Conservation (phyloP, 768 basidiomycete genomes). For the Lactarius tabidus region DNA sequence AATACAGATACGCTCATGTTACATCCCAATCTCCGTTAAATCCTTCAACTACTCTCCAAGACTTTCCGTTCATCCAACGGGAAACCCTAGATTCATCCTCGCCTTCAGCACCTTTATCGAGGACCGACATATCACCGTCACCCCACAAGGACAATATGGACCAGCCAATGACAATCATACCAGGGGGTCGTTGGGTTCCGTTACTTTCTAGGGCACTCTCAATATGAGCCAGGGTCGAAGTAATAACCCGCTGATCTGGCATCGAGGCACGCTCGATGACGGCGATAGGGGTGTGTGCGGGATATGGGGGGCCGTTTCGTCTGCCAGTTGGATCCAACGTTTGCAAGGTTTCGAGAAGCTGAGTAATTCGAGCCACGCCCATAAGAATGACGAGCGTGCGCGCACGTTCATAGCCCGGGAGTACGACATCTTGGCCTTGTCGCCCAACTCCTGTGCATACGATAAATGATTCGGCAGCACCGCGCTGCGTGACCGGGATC, state of each 20-base stretch:
- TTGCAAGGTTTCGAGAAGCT: constrained; percentile 63
- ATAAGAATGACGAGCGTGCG: constrained; percentile 86
- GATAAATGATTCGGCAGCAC: constrained; percentile 83
- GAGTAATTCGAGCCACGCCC: constrained; percentile 84
- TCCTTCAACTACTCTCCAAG: constrained; percentile 67
- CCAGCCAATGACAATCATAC: constrained; percentile 97
- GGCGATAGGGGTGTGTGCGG: constrained; percentile 75
- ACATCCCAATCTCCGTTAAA: constrained; percentile 43
- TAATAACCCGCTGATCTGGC: constrained; percentile 84
- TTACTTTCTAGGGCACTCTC: constrained; percentile 63
- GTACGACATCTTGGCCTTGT: constrained; percentile 69
- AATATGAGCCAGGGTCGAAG: constrained; percentile 71
- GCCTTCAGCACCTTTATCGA: constrained; percentile 52
- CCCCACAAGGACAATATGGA: constrained; percentile 74
- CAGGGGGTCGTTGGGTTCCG: constrained; percentile 89
- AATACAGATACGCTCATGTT: background rate
- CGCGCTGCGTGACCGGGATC: constrained; percentile 93
- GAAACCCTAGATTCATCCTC: constrained; percentile 45
- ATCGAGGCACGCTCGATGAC: constrained; percentile 94
- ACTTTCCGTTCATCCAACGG: constrained; percentile 56
- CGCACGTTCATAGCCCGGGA: constrained; percentile 85
- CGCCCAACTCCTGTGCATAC: constrained; percentile 95
- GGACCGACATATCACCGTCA: constrained; percentile 61
- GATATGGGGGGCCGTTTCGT: constrained; percentile 60
- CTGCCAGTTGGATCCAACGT: constrained; percentile 22